Conservation (phyloP, 306 rosid species). For the Prosopis cineraria region DNA sequence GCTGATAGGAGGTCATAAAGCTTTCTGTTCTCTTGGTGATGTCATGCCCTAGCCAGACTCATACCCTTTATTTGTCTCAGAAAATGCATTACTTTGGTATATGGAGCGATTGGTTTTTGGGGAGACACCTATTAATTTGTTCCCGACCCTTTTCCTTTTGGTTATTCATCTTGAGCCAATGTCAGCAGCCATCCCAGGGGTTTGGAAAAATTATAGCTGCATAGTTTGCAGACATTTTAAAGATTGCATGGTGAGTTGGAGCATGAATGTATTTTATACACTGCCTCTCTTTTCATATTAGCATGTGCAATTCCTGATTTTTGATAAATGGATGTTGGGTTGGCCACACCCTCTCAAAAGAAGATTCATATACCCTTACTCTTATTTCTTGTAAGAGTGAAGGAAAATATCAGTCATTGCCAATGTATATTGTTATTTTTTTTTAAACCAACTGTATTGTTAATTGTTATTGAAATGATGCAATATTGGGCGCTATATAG, state of each 20-base stretch:
- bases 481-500: slow-evolving; percentile 13
- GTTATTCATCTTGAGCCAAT: not conserved
- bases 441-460: not conserved
- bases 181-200: not conserved
- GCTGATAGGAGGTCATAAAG: slow-evolving; percentile 3
- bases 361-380: not conserved
- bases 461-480: slow-evolving; percentile 12
- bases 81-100: slow-evolving; percentile 2
- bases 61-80: not conserved
- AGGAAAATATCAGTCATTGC: not conserved
- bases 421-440: not conserved
- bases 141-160: not conserved
- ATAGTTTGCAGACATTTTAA: not conserved
- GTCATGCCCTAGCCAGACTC: not conserved
- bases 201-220: not conserved
- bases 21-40: slow-evolving; percentile 3
- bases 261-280: not conserved
- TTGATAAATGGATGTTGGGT: not conserved
- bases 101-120: not conserved
- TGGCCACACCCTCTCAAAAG: not conserved
- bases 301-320: not conserved
- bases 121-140: not conserved
- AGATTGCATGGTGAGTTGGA: not conserved
- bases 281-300: not conserved
- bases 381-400: not conserved